Evolutionary conservation across 1,284 basidiomycete species (phyloP).

Genomic region (Ganoderma leucocontextum): DNA sequence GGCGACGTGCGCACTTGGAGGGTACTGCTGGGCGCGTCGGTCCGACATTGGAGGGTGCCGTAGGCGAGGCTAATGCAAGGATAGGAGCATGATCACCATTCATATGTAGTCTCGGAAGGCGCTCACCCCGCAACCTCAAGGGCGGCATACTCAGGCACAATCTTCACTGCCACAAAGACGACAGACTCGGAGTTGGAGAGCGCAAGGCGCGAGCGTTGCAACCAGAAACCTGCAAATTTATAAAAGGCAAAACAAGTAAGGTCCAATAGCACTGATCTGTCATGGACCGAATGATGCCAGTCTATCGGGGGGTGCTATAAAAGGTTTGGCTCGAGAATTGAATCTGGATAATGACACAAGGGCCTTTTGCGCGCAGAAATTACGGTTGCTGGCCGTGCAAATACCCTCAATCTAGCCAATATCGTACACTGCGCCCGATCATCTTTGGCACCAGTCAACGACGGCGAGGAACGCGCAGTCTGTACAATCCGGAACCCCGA

Average conservation of each 20-base stretch:
- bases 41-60: constrained; percentile 41
- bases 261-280: constrained; percentile 38
- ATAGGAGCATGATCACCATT: constrained; percentile 34
- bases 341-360: constrained; percentile 28
- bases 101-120: constrained; percentile 44
- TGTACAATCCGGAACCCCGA: constrained; percentile 33
- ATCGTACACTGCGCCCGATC: constrained; percentile 32
- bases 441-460: constrained; percentile 29
- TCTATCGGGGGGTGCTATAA: constrained; percentile 34
- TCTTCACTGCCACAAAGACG: constrained; percentile 45
- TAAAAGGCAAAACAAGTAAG: constrained; percentile 34
- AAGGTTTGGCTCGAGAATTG: constrained; percentile 26
- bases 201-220: constrained; percentile 23
- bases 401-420: constrained; percentile 39
- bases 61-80: constrained; percentile 36
- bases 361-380: constrained; percentile 24
- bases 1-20: constrained; percentile 37
- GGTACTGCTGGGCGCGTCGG: constrained; percentile 41
- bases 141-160: constrained; percentile 41
- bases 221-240: constrained; percentile 24
- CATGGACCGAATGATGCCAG: constrained; percentile 38
- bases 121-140: constrained; percentile 29
- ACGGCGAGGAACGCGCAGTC: constrained; percentile 37
- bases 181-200: constrained; percentile 30
- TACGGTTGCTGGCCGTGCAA: constrained; percentile 26